Evolutionary conservation across 495 filamentous ascomycete species (phyloP).

Genomic region (Penicillium pulvis): DNA sequence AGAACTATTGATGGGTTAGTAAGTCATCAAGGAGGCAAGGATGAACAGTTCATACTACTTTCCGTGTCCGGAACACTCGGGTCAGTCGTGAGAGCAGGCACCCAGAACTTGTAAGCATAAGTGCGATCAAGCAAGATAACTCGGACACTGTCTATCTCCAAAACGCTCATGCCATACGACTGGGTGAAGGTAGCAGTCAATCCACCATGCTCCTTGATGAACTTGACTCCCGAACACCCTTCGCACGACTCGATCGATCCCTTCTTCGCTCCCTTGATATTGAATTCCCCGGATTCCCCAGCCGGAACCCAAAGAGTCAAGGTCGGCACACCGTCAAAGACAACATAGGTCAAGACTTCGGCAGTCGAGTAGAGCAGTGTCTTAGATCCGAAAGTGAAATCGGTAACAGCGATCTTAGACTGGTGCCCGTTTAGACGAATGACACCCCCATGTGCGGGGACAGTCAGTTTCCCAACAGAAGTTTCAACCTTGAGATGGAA

Average conservation of each 20-base stretch:
- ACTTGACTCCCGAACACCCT: slow-evolving; percentile 41
- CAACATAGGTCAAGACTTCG: slow-evolving; percentile 55
- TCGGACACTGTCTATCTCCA: slow-evolving; percentile 47
- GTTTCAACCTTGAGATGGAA: slow-evolving; percentile 58
- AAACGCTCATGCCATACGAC: slow-evolving; percentile 44
- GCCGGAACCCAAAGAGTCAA: slow-evolving; percentile 56
- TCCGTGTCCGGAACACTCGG: slow-evolving; percentile 49
- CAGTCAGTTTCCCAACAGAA: slow-evolving; percentile 51
- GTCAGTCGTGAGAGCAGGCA: slow-evolving; percentile 53
- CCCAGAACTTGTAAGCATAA: slow-evolving; percentile 58
- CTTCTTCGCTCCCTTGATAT: slow-evolving; percentile 47
- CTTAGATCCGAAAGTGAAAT: slow-evolving; percentile 53
- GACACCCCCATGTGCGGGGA: slow-evolving; percentile 39
- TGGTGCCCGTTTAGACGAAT: slow-evolving; percentile 59
- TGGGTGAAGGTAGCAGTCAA: slow-evolving; percentile 48
- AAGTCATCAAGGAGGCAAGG: background rate
- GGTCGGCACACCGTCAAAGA: slow-evolving; percentile 49
- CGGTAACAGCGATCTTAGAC: slow-evolving; percentile 62
- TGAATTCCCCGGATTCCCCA: slow-evolving; percentile 58
- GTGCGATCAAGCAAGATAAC: slow-evolving; percentile 54
- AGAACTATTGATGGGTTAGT: slow-evolving; percentile 45
- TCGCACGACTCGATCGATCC: slow-evolving; percentile 34
- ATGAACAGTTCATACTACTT: slow-evolving; percentile 35
- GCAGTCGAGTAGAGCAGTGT: slow-evolving; percentile 62
- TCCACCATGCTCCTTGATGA: slow-evolving; percentile 32